Base-by-base conservation (phyloP, 1,284 basidiomycete species). In the Erythrobasidium hasegawianum region DNA sequence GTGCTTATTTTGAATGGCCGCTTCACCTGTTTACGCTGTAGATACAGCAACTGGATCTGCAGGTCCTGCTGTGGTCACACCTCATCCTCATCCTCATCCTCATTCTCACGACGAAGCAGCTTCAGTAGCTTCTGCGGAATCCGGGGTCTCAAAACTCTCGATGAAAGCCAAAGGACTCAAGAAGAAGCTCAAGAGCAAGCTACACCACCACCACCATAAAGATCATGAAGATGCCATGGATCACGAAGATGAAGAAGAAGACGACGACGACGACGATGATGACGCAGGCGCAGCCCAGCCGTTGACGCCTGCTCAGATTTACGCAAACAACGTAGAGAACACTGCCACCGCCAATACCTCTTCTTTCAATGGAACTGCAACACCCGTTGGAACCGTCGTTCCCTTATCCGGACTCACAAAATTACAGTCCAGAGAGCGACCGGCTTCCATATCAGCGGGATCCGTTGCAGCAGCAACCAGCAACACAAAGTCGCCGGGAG, bases 171-270 rank as follows among this genome's bases (percentile, higher is more conserved):
- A 49, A 18, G 40, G 52, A 45, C 26, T 65, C 22, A 57, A 53
- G 45, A 56, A 11, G 18, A 57, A 58, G 41, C 33, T 65, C 39
- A 65, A 58, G 45, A 24, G 33, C 55, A 57, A 58, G 55, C 62
- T 65, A 4, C 41, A 65, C 24, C 38, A 47, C 16, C 27, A n/a
- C n/a, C n/a, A n/a, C n/a, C n/a, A 55, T 18, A n/a, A 18, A 40
- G 55, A 56, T 33, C 24, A 58, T 29, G 38, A 45, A 41, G 40
- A 47, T n/a, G 40, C 20, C 13, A n/a, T 11, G 5, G 40, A 59
- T 24, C 10, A 47, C 4, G 43, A 59, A n/a, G n/a, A n/a, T 3
- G 41, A 29, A 11, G 56, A 57, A 11, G 62, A 58, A 11, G 1
- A 33, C 38, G 61, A 38, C 26, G 3, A 47, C 14, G 61, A n/a